phyloP scores from a whole-genome alignment of 768 basidiomycete genomes.

The Panellus pusillus region DNA sequence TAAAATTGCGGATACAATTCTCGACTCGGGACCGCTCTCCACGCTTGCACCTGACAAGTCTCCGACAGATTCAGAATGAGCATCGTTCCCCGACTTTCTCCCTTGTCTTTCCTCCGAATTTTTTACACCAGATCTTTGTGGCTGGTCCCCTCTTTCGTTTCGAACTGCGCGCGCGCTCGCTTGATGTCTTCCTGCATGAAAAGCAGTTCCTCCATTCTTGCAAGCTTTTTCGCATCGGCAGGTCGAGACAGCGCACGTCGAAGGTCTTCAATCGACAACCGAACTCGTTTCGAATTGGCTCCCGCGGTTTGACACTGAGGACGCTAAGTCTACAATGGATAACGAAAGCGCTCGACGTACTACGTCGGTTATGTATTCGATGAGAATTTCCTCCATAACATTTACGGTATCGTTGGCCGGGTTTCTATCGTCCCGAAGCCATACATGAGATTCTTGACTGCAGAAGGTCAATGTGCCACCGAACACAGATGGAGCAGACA shows the following conservation, averaged over 20 bases:
- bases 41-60: not conserved
- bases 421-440: slow-evolving; percentile 92
- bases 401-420: slow-evolving; percentile 86
- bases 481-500: slow-evolving; percentile 30
- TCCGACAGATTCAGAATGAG: too few relatives aligned
- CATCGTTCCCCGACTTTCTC: too few relatives aligned
- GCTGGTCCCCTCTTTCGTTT: slow-evolving; percentile 46
- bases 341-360: slow-evolving; percentile 48
- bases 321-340: slow-evolving; percentile 7
- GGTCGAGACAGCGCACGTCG: slow-evolving; percentile 76
- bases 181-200: slow-evolving; percentile 96
- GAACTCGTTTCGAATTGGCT: slow-evolving; percentile 65
- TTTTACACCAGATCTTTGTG: slow-evolving; percentile 1
- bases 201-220: slow-evolving; percentile 86
- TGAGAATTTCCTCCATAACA: slow-evolving; percentile 91
- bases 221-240: slow-evolving; percentile 90
- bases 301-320: slow-evolving; percentile 72
- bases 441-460: slow-evolving; percentile 87
- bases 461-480: slow-evolving; percentile 14
- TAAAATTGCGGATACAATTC: slow-evolving; percentile 5
- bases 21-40: slow-evolving; percentile 2
- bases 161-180: slow-evolving; percentile 79
- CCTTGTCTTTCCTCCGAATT: too few relatives aligned
- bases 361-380: slow-evolving; percentile 88
- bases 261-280: slow-evolving; percentile 86